Percentiles rank a stretch among this genome's conserved stretches.
Conservation (phyloP, 1,139 yeast species). For the Taphrina sp. region DNA sequence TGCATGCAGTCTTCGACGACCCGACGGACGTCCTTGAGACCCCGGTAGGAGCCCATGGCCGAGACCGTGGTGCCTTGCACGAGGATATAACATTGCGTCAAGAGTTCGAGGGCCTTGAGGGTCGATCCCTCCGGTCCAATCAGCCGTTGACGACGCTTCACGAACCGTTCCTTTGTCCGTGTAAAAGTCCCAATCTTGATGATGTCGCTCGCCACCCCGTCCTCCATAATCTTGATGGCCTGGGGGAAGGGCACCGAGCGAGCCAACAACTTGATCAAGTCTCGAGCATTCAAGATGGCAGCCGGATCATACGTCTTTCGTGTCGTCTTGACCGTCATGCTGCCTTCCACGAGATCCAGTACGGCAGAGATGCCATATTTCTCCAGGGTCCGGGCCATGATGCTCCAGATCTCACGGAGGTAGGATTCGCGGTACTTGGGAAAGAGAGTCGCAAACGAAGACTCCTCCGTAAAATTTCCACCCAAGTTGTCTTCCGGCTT, state of each 20-base stretch:
- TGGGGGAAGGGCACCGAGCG: slow-evolving; percentile 91
- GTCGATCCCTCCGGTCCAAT: slow-evolving; percentile 98
- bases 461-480: slow-evolving; percentile 88
- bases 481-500: slow-evolving; percentile 83
- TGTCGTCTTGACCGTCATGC: slow-evolving; percentile 95
- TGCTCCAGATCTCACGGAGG: slow-evolving; percentile 87
- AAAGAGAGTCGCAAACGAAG: slow-evolving; percentile 88
- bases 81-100: slow-evolving; percentile 87
- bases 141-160: slow-evolving; percentile 90
- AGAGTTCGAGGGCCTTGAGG: slow-evolving; percentile 84
- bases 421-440: slow-evolving; percentile 96
- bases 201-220: slow-evolving; percentile 83
- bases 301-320: slow-evolving; percentile 96
- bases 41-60: slow-evolving; percentile 95
- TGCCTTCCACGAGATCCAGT: slow-evolving; percentile 88
- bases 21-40: slow-evolving; percentile 85
- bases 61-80: slow-evolving; percentile 98
- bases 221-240: slow-evolving; percentile 85
- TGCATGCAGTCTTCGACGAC: slow-evolving; percentile 97
- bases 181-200: slow-evolving; percentile 90
- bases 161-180: slow-evolving; percentile 85
- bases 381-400: slow-evolving; percentile 77
- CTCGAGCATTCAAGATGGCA: slow-evolving; percentile 88
- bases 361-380: slow-evolving; percentile 74
- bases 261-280: slow-evolving; percentile 85